Base-by-base conservation (phyloP, 805 yeast genomes). In the Lachancea fermentati region DNA sequence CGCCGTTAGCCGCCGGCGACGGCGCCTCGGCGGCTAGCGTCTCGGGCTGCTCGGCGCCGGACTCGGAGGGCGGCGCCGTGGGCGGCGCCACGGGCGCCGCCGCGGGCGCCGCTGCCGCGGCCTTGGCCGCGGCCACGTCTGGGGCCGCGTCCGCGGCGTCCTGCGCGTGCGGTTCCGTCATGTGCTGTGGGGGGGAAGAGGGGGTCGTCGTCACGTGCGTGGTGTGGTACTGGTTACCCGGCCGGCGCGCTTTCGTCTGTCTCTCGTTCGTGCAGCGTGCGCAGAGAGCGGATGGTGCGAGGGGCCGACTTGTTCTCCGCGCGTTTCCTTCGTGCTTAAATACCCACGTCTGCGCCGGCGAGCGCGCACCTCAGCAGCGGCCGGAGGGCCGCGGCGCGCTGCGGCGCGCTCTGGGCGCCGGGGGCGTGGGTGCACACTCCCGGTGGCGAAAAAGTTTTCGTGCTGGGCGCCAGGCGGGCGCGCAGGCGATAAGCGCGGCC, bases 141-240 rank as follows among this genome's bases (percentile, higher is more conserved):
- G 36, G 36, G 16, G 30, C 45, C 37, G 32, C 44, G 19, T 36
- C 39, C 37, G 33, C 42, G 17, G 41, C 37, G 31, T 46, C 49
- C 37, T 54, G 60, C 39, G 53, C 53, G 32, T 34, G 42, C 42
- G 58, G 58, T 29, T 42, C 40, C 36, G 39, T 41, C 47, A 26
- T 28, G 38, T 25, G 38, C 31, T 12, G 16, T 14, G 7, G 32
- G 16, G 13, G 16, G 13, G 14, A 12, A 12, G 16, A 12, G 16
- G 13, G 14, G n/a, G 8, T 46, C 49, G 8, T 46, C 49, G n/a
- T 49, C 36, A 43, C 43, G 44, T 33, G 38, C 31, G 33, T 22
- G 47, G 34, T 29, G 39, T 37, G 15, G 30, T 39, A 30, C 42
- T 44, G 19, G 45, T 48, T 26, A 47, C 48, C 45, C 43, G 46